A percentile compares a stretch with the other conserved stretches of the same genome.
Evolutionary conservation across 2,329 filamentous ascomycete genomes (phyloP).

Genomic region (Helotiales sp.): DNA sequence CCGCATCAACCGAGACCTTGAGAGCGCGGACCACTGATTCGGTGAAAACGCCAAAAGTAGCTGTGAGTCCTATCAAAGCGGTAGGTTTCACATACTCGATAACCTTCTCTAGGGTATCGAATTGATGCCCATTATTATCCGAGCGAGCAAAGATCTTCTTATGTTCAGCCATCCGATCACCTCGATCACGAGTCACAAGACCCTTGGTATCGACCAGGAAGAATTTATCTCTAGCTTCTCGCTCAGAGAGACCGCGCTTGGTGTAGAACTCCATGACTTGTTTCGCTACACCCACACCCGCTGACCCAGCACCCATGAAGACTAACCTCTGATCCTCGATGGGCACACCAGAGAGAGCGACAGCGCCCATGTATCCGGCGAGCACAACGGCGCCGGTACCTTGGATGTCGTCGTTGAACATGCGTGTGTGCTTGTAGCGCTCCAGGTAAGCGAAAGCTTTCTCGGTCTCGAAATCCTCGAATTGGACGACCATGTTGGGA

Average conservation of each 20-base stretch:
- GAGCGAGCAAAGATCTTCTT: constrained; percentile 70
- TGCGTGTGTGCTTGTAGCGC: constrained; percentile 88
- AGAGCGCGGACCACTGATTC: constrained; percentile 76
- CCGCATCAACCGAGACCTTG: constrained; percentile 62
- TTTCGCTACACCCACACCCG: constrained; percentile 95
- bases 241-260: constrained; percentile 83
- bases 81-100: constrained; percentile 95
- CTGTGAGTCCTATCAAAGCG: constrained; percentile 90
- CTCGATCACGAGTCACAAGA: constrained; percentile 88
- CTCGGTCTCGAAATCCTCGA: constrained; percentile 94
- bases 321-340: constrained; percentile 90
- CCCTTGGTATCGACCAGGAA: constrained; percentile 98
- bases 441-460: constrained; percentile 91
- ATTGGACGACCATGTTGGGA: constrained; percentile 75
- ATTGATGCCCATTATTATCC: constrained; percentile 66
- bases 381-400: constrained; percentile 95
- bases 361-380: constrained; percentile 73
- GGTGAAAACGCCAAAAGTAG: constrained; percentile 92
- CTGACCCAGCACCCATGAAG: constrained; percentile 94
- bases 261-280: constrained; percentile 98
- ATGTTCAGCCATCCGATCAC: constrained; percentile 91
- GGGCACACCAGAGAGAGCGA: constrained; percentile 82
- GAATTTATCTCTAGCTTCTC: constrained; percentile 87
- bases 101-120: constrained; percentile 83
- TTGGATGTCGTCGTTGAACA: constrained; percentile 99